Conservation (phyloP, 1,284 basidiomycete genomes). For the Hortiboletus rubellus region DNA sequence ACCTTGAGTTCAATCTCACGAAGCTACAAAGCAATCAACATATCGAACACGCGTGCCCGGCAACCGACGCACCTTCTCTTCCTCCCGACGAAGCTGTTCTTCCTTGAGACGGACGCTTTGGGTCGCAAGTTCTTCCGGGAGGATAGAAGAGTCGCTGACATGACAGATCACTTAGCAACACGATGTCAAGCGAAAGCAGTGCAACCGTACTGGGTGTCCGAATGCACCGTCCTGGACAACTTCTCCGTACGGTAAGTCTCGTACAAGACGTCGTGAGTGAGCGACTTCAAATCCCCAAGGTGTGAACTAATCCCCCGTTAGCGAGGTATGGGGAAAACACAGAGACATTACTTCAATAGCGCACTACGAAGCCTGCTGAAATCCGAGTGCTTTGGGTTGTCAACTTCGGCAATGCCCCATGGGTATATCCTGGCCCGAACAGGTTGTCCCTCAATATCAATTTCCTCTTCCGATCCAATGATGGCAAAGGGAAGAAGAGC, state of each 20-base stretch:
- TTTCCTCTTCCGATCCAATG: conserved; percentile 96
- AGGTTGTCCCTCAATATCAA: conserved; percentile 89
- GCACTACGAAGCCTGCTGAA: conserved; percentile 91
- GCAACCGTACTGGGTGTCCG: conserved; percentile 71
- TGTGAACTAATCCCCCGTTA: conserved; percentile 70
- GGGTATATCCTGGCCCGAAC: conserved; percentile 94
- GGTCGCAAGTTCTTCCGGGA: conserved; percentile 94
- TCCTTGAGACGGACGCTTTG: conserved; percentile 98
- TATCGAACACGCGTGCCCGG: background rate
- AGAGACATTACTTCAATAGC: conserved; percentile 69
- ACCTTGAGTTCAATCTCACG: conserved; percentile 98
- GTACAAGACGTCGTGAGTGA: conserved; percentile 93
- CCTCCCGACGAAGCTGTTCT: conserved; percentile 96
- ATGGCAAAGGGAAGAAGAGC: conserved; percentile 95
- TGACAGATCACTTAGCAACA: conserved; percentile 18
- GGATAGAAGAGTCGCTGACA: conserved; percentile 79
- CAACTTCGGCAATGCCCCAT: conserved; percentile 98
- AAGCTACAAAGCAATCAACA: conserved; percentile 50
- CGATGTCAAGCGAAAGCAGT: background rate
- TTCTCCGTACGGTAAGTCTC: conserved; percentile 99
- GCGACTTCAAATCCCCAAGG: conserved; percentile 89
- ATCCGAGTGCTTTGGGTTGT: conserved; percentile 98
- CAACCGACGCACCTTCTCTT: conserved; percentile 73
- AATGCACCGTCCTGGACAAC: conserved; percentile 87
- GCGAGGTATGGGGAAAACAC: background rate